A percentile compares a stretch with the other conserved stretches of the same genome.
Conservation (phyloP, 176 grass and related monocot genomes). For the Neostapfia colusana region DNA sequence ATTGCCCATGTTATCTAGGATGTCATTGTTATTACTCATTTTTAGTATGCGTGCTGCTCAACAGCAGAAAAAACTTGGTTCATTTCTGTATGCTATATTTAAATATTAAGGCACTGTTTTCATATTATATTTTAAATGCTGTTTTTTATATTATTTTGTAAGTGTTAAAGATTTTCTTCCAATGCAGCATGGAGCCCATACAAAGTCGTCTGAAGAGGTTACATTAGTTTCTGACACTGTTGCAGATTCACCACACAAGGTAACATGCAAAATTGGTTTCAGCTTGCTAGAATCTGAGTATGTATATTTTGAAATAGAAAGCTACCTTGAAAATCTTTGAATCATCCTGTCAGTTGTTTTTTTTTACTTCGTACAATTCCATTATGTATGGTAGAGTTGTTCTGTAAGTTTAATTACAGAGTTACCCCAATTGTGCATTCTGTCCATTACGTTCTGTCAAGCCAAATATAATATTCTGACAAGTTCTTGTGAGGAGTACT, state of each 20-base stretch:
- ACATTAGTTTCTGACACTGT: conserved; percentile 65
- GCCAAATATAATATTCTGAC: neutral
- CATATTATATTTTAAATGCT: neutral
- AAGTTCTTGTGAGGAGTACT: neutral
- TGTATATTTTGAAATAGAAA: conserved; percentile 14
- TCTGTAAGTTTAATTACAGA: neutral
- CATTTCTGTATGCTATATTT: neutral
- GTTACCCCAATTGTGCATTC: neutral
- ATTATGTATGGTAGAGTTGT: neutral
- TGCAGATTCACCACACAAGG: conserved; percentile 89
- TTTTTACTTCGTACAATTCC: neutral
- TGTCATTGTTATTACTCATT: conserved; percentile 1
- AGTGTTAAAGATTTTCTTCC: conserved; percentile 44
- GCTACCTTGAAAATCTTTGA: neutral
- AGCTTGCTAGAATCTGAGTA: conserved; percentile 9
- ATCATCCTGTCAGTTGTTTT: neutral
- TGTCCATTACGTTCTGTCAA: neutral
- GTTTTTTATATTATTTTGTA: conserved; percentile 9
- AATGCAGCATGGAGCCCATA: conserved; percentile 62
- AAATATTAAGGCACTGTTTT: neutral
- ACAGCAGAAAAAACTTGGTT: neutral
- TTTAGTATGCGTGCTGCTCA: neutral
- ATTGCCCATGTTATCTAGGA: neutral
- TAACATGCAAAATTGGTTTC: conserved; percentile 44
- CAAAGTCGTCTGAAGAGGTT: conserved; percentile 63